Percentiles rank a stretch among this genome's conserved stretches.
Evolutionary conservation across 164 flowering plant genomes (phyloP).

Genomic region (Umbilicus rupestris): DNA sequence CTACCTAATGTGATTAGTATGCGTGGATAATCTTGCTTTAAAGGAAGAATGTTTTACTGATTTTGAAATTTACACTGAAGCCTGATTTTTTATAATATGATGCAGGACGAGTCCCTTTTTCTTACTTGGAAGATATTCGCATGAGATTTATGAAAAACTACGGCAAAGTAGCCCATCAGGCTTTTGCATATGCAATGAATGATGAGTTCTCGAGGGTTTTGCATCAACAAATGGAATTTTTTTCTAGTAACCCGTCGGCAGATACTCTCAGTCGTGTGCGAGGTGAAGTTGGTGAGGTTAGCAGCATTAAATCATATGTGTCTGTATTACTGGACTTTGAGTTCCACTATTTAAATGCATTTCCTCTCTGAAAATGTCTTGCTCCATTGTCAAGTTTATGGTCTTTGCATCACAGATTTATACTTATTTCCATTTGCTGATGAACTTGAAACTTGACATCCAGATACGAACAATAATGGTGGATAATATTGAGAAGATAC

Average conservation of each 20-base stretch:
- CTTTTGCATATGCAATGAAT: slow-evolving; percentile 97
- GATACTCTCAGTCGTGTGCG: slow-evolving; percentile 85
- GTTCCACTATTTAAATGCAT: too few species aligned
- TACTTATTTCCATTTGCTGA: neutral
- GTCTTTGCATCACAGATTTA: too few species aligned
- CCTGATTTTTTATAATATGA: neutral
- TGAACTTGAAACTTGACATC: slow-evolving; percentile 1
- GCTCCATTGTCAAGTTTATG: too few species aligned
- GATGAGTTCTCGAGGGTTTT: slow-evolving; percentile 94
- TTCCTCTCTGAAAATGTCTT: too few species aligned
- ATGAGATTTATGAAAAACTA: slow-evolving; percentile 98
- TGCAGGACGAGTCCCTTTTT: slow-evolving; percentile 89
- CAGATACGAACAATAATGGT: slow-evolving; percentile 92
- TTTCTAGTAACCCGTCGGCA: slow-evolving; percentile 82
- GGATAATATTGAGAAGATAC: slow-evolving; percentile 90
- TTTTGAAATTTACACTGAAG: too few species aligned
- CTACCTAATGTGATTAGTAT: too few species aligned
- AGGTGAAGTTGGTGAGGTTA: slow-evolving; percentile 95
- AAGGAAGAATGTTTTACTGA: too few species aligned
- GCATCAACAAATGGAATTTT: slow-evolving; percentile 97
- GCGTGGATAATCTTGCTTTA: too few species aligned
- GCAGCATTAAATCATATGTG: slow-evolving; percentile 11
- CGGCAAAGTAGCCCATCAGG: slow-evolving; percentile 69
- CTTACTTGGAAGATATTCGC: slow-evolving; percentile 90
- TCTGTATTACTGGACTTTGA: neutral